Evolutionary conservation across 2,329 filamentous ascomycete genomes (phyloP).

Genomic region (Amauroascus verrucosus): DNA sequence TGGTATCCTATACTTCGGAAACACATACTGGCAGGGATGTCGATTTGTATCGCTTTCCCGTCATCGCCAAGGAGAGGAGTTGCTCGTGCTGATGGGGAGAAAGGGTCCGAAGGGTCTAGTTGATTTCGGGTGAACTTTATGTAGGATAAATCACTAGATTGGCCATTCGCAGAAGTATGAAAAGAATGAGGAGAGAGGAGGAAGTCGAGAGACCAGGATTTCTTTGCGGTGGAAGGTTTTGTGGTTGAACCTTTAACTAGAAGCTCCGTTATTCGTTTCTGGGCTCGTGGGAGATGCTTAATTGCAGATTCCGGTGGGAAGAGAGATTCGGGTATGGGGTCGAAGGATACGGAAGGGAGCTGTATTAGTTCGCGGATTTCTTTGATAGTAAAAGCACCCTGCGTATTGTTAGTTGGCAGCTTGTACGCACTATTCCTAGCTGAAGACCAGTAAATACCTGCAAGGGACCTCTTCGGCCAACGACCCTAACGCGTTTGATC

Average conservation of each 20-base stretch:
- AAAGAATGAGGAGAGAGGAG: slow-evolving; percentile 70
- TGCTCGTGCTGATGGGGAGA: slow-evolving; percentile 42
- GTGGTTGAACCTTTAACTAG: slow-evolving; percentile 61
- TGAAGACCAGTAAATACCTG: slow-evolving; percentile 46
- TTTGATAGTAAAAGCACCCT: slow-evolving; percentile 93
- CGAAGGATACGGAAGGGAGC: slow-evolving; percentile 60
- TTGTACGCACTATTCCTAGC: background rate
- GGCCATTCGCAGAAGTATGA: slow-evolving; percentile 37
- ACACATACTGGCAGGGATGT: slow-evolving; percentile 54
- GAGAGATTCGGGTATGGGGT: slow-evolving; percentile 54
- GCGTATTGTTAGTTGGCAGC: background rate
- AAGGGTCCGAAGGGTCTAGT: slow-evolving; percentile 40
- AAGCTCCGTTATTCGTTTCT: slow-evolving; percentile 69
- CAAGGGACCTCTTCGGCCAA: slow-evolving; percentile 79
- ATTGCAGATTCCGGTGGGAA: slow-evolving; percentile 53
- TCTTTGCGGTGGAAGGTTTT: slow-evolving; percentile 41
- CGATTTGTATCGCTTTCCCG: slow-evolving; percentile 26
- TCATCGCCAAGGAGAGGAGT: slow-evolving; percentile 25
- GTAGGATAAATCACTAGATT: slow-evolving; percentile 45
- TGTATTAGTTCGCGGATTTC: slow-evolving; percentile 82
- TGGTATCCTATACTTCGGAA: slow-evolving; percentile 96
- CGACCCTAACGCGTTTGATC: slow-evolving; percentile 71
- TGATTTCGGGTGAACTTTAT: slow-evolving; percentile 55
- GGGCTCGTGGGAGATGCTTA: slow-evolving; percentile 61
- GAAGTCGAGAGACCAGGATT: slow-evolving; percentile 77